A percentile compares a stretch with the other conserved stretches of the same genome.
phyloP scores from a whole-genome alignment of 2,329 filamentous ascomycete species.

The Blastomyces gilchristii region DNA sequence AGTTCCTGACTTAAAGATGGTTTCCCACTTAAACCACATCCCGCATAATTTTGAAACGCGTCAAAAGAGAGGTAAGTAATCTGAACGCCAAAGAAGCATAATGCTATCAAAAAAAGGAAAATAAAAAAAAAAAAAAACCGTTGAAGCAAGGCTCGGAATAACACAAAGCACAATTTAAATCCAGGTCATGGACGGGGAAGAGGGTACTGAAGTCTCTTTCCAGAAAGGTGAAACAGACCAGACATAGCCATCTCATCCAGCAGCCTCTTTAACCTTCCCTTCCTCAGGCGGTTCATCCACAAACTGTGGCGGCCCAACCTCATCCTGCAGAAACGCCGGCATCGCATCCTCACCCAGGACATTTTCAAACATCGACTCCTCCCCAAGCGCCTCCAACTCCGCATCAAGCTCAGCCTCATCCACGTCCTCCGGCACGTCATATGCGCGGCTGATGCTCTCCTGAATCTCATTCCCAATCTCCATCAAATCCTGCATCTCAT shows the following conservation, averaged over 20 bases:
- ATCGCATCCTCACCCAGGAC: constrained; percentile 52
- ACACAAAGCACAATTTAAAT: background rate
- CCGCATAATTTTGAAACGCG: background rate
- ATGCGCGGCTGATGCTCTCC: constrained; percentile 80
- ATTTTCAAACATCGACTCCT: constrained; percentile 83
- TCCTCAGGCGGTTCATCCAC: constrained; percentile 79
- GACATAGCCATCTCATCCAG: constrained; percentile 31
- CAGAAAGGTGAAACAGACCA: background rate
- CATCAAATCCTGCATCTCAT: constrained; percentile 97
- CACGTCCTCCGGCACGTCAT: constrained; percentile 93
- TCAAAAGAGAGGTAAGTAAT: background rate
- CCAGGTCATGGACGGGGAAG: background rate
- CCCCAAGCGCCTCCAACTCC: constrained; percentile 84
- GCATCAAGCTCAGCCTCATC: constrained; percentile 95
- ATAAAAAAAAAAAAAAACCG: too few species aligned
- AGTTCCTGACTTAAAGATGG: background rate
- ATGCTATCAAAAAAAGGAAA: background rate
- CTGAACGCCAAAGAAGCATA: background rate
- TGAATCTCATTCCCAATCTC: constrained; percentile 98
- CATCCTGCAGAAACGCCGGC: constrained; percentile 82
- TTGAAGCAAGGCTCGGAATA: background rate
- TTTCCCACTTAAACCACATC: background rate
- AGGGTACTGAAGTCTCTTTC: background rate
- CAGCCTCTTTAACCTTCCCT: constrained; percentile 73
- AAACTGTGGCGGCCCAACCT: constrained; percentile 71